Base-by-base conservation (phyloP, 2,329 filamentous ascomycete genomes). In the Cercospora berteroae region DNA sequence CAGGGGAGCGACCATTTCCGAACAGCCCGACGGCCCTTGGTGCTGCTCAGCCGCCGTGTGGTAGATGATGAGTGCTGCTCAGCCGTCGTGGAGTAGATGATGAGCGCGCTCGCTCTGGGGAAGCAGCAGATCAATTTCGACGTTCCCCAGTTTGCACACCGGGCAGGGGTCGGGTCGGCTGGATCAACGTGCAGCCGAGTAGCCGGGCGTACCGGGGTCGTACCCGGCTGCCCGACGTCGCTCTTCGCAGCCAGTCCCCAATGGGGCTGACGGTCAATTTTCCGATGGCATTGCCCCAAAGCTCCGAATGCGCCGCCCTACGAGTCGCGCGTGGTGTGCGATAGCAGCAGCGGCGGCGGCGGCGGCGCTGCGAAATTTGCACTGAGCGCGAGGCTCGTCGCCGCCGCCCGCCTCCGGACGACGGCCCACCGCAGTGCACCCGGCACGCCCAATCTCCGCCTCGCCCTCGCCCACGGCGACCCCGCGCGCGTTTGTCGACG, bases 61-160 rank as follows among this genome's bases (percentile, higher is more conserved):
- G 48, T 13, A 13, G 48, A 52, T 52, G 48, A 52, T 52, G 48
- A 6, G 48, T 12, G 23, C 23, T n/a, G n/a, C n/a, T n/a, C n/a
- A n/a, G n/a, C n/a, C n/a, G n/a, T n/a, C n/a, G 48, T 29, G 1
- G 12, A 4, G 48, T 13, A 13, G 48, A 52, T 52, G 48, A 52
- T 52, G 48, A 6, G 48, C 23, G 23, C 23, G 23, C 12, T 52
- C 42, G 42, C 42, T 23, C 48, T 29, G 48, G 48, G 48, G 48
- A 52, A 52, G 48, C 48, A 52, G 48, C 48, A 52, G 48, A 52
- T 52, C 48, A 48, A 48, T 48, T 48, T 48, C 48, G 48, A 52
- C 18, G 48, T 25, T 25, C 13, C 10, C 18, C 18, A 8, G 44
- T 52, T 25, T 52, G 18, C 48, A 25, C 13, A 52, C 20, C 23